Base-by-base conservation (phyloP, 495 filamentous ascomycete species). In the Aspergillus indologenus region DNA sequence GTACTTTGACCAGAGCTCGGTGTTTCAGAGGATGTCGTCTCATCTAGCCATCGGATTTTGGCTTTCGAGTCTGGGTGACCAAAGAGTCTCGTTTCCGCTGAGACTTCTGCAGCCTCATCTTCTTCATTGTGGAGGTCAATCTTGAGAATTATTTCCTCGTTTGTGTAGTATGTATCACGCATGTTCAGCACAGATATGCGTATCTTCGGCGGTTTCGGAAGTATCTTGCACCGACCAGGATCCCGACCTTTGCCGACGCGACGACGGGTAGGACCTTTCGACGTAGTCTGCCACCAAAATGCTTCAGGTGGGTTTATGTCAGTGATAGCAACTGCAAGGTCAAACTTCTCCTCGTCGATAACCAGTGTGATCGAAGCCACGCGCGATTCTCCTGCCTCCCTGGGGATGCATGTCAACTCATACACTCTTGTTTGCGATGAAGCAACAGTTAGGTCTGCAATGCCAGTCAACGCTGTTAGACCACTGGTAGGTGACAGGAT, bases 181-280 rank as follows among this genome's bases (percentile, higher is more conserved):
- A 87, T 71, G 47, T 83, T 79, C 2, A 81, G 75, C 20, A 89
- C 70, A 23, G 75, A 79, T 34, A 98, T 81, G 59, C 89, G 84
- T 72, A 99, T 86, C 68, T 97, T 98, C 0, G 94, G 94, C 44
- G 94, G 94, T 66, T 94, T 89, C 5, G 93, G 94, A 56, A 91
- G 78, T 34, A 98, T 85, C 48, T 82, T 89, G 88, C 79, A 61
- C 17, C 56, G 65, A 26, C 64, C 69, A 29, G 68, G 69, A 58
- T 81, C 69, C 18, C 72, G 67, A 50, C 70, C 73, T 56, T 71
- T 74, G 26, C 77, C 75, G 47, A 77, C 53, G 59, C 71, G 67
- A 62, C 74, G 72, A 43, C 67, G 65, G 49, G 61, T 61, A 9
- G 68, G 47, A 29, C 77, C 73, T 61, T 71, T 71, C 3, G 73